A percentile compares a stretch with the other conserved stretches of the same genome.
Evolutionary conservation across 2,329 filamentous ascomycete species (phyloP).

Genomic region (Penicillium sp.): DNA sequence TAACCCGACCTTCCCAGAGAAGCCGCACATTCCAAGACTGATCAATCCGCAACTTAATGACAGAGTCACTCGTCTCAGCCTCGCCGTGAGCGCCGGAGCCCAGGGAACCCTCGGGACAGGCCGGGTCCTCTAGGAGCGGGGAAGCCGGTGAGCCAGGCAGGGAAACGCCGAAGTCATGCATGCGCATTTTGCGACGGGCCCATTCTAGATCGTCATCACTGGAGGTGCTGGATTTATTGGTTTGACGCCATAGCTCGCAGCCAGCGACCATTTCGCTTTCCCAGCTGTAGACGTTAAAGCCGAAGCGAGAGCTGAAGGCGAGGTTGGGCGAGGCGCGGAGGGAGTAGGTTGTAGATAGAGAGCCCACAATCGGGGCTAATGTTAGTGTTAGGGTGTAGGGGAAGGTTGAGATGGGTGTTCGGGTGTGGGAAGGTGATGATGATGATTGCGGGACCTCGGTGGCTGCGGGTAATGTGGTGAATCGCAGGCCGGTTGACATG

Average conservation of each 20-base stretch:
- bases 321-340: constrained; percentile 81
- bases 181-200: constrained; percentile 40
- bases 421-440: constrained; percentile 21
- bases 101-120: constrained; percentile 14
- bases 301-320: constrained; percentile 84
- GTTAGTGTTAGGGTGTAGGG: constrained; percentile 93
- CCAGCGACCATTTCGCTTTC: constrained; percentile 92
- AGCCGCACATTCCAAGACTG: constrained; percentile 83
- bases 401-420: constrained; percentile 63
- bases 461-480: constrained; percentile 74
- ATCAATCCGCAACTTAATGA: constrained; percentile 85
- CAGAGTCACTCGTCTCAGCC: constrained; percentile 72
- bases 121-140: constrained; percentile 19
- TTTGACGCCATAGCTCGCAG: constrained; percentile 84
- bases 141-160: constrained; percentile 20
- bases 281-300: constrained; percentile 98
- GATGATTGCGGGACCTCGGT: constrained; percentile 24
- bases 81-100: constrained; percentile 28
- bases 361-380: constrained; percentile 91
- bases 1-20: constrained; percentile 89
- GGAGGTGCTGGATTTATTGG: constrained; percentile 26
- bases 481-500: constrained; percentile 82
- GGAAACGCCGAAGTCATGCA: constrained; percentile 27
- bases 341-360: constrained; percentile 85
- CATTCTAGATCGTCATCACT: constrained; percentile 48